Conservation (phyloP, 2,329 filamentous ascomycete species). For the Fusarium sp. region DNA sequence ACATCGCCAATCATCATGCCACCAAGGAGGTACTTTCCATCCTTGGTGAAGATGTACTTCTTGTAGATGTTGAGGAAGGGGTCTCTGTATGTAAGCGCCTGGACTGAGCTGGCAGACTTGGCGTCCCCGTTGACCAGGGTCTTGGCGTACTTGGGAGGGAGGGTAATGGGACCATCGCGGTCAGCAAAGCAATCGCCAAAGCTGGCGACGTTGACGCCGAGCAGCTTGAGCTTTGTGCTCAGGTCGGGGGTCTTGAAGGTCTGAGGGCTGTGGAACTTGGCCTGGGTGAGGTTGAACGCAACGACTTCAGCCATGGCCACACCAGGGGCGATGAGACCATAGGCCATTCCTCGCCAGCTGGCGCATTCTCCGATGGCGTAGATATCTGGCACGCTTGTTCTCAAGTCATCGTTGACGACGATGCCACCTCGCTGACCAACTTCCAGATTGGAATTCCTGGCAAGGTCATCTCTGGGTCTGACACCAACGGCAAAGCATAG, state of each 20-base stretch:
- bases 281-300: slow-evolving; percentile 89
- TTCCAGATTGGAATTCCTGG: slow-evolving; percentile 72
- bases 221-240: slow-evolving; percentile 89
- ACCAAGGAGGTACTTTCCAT: slow-evolving; percentile 90
- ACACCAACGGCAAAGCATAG: slow-evolving; percentile 93
- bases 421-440: slow-evolving; percentile 79
- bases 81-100: slow-evolving; percentile 87
- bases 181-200: slow-evolving; percentile 96
- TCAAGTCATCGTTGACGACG: slow-evolving; percentile 71
- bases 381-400: slow-evolving; percentile 75
- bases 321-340: slow-evolving; percentile 87
- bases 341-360: slow-evolving; percentile 87
- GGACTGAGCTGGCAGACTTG: slow-evolving; percentile 67
- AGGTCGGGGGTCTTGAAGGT: slow-evolving; percentile 84
- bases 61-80: slow-evolving; percentile 91
- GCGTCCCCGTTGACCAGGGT: slow-evolving; percentile 35
- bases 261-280: slow-evolving; percentile 73
- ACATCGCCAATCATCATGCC: slow-evolving; percentile 98
- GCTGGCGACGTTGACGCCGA: slow-evolving; percentile 90
- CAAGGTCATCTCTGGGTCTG: slow-evolving; percentile 80
- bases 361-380: slow-evolving; percentile 94
- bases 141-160: slow-evolving; percentile 67
- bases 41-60: slow-evolving; percentile 89
- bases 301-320: slow-evolving; percentile 94
- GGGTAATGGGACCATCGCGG: slow-evolving; percentile 77